A percentile compares a stretch with the other conserved stretches of the same genome.
These are phyloP conservation scores for Wickerhamiella shivajii DNA, from an alignment of 805 yeast genomes.

Conservation along the genomic window DNA sequence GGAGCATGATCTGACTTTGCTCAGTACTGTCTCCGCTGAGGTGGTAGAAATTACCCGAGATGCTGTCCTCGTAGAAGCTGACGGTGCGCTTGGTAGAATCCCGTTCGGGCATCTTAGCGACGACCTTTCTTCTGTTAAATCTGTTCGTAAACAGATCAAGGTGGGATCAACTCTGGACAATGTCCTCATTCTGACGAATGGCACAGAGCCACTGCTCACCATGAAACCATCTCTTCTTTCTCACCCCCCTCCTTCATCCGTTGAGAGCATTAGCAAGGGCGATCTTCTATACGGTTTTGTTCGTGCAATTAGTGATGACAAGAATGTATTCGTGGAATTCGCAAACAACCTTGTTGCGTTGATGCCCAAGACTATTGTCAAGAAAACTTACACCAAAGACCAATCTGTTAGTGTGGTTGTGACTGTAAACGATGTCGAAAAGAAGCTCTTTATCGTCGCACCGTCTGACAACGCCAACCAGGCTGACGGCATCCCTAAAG, in stretches of 20 bases:
- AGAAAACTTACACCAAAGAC: conserved; percentile 40
- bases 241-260: conserved; percentile 48
- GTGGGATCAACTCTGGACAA: conserved; percentile 42
- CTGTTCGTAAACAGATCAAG: conserved; percentile 51
- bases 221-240: conserved; percentile 52
- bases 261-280: conserved; percentile 51
- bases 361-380: conserved; percentile 50
- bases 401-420: conserved; percentile 64
- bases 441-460: conserved; percentile 56
- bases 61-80: conserved; percentile 48
- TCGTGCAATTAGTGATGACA: conserved; percentile 49
- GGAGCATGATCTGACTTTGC: conserved; percentile 6
- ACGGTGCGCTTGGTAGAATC: conserved; percentile 39
- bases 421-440: conserved; percentile 50
- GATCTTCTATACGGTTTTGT: conserved; percentile 66
- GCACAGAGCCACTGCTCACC: conserved; percentile 44
- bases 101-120: conserved; percentile 33
- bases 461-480: conserved; percentile 21
- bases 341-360: conserved; percentile 71
- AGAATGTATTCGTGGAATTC: conserved; percentile 75
- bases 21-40: conserved; percentile 37
- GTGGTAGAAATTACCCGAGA: conserved; percentile 68
- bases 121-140: conserved; percentile 64
- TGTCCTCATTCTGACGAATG: conserved; percentile 52
- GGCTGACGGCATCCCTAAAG: conserved; percentile 37